A percentile compares a stretch with the other conserved stretches of the same genome.
phyloP scores from a whole-genome alignment of 2,329 filamentous ascomycete species.

The Pseudogymnoascus sp. region DNA sequence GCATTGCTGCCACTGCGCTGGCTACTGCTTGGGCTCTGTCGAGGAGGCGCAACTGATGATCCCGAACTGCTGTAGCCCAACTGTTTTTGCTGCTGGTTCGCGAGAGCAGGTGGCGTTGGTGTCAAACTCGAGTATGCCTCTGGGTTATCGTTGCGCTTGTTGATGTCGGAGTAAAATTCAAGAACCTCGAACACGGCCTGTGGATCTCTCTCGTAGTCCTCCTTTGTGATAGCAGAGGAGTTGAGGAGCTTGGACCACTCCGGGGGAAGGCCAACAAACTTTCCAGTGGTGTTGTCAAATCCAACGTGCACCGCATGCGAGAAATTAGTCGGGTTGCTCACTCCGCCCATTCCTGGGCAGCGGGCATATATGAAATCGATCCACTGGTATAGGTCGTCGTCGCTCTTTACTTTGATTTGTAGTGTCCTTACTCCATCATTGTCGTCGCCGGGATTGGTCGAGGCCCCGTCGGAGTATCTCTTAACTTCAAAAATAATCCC shows the following conservation, averaged over 20 bases:
- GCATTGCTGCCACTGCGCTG: conserved; percentile 34
- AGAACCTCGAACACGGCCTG: conserved; percentile 74
- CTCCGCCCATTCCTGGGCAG: conserved; percentile 93
- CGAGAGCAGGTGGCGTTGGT: conserved; percentile 51
- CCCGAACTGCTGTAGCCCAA: conserved; percentile 47
- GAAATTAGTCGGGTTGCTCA: conserved; percentile 98
- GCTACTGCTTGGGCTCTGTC: conserved; percentile 47
- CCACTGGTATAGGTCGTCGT: conserved; percentile 97
- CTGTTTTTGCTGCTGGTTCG: conserved; percentile 51
- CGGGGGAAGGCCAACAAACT: conserved; percentile 85
- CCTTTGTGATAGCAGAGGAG: conserved; percentile 93
- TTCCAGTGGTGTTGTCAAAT: conserved; percentile 89
- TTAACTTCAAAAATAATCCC: conserved; percentile 93
- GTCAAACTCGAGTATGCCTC: conserved; percentile 59
- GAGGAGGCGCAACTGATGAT: conserved; percentile 56
- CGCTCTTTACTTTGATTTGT: conserved; percentile 86
- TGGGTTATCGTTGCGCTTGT: conserved; percentile 64
- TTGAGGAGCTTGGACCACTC: conserved; percentile 98
- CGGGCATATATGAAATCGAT: conserved; percentile 96
- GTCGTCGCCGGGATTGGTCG: conserved; percentile 58
- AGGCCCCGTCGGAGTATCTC: conserved; percentile 58
- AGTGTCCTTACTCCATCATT: conserved; percentile 70
- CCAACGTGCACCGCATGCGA: conserved; percentile 94
- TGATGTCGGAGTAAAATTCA: conserved; percentile 78
- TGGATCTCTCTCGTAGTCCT: conserved; percentile 96